phyloP scores from a whole-genome alignment of 2,329 filamentous ascomycete species.

The Neonectria ditissima region DNA sequence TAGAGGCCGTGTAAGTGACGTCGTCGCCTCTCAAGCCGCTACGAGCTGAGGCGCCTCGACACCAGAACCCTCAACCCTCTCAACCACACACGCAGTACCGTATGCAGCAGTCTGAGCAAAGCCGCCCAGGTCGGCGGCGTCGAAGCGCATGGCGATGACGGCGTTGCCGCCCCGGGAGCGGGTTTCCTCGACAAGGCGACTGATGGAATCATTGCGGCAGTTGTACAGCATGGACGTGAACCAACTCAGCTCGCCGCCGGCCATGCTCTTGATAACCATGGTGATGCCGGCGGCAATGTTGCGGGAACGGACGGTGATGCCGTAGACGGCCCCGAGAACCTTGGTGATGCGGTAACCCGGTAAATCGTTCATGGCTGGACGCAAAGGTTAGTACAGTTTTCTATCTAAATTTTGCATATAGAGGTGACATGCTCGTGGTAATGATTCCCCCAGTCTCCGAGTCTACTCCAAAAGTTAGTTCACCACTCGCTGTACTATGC shows the following conservation, averaged over 20 bases:
- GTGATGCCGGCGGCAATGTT: slow-evolving; percentile 68
- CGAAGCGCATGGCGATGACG: slow-evolving; percentile 69
- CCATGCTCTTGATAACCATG: slow-evolving; percentile 67
- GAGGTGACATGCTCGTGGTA: slow-evolving; percentile 59
- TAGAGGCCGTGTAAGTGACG: not conserved
- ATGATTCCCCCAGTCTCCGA: slow-evolving; percentile 72
- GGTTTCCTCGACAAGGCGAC: slow-evolving; percentile 66
- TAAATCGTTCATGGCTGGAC: slow-evolving; percentile 68
- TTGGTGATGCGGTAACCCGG: slow-evolving; percentile 69
- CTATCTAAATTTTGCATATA: too few species aligned
- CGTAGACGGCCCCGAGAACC: slow-evolving; percentile 69
- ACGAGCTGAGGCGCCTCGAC: slow-evolving; percentile 45
- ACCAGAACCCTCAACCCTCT: slow-evolving; percentile 61
- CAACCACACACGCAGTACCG: slow-evolving; percentile 68
- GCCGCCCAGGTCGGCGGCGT: slow-evolving; percentile 64
- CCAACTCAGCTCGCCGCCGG: slow-evolving; percentile 69
- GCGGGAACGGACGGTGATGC: slow-evolving; percentile 67
- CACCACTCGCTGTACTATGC: too few species aligned
- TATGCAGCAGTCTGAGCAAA: slow-evolving; percentile 72
- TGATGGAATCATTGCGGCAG: slow-evolving; percentile 69
- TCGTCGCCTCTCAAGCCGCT: not conserved
- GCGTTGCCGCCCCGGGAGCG: slow-evolving; percentile 70
- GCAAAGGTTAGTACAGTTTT: slow-evolving; percentile 1
- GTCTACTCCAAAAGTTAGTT: slow-evolving; percentile 44
- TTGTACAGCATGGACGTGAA: slow-evolving; percentile 71